A percentile compares a stretch with the other conserved stretches of the same genome.
Evolutionary conservation across 768 basidiomycete species (phyloP).

Genomic region (Pulveroboletus sp.): DNA sequence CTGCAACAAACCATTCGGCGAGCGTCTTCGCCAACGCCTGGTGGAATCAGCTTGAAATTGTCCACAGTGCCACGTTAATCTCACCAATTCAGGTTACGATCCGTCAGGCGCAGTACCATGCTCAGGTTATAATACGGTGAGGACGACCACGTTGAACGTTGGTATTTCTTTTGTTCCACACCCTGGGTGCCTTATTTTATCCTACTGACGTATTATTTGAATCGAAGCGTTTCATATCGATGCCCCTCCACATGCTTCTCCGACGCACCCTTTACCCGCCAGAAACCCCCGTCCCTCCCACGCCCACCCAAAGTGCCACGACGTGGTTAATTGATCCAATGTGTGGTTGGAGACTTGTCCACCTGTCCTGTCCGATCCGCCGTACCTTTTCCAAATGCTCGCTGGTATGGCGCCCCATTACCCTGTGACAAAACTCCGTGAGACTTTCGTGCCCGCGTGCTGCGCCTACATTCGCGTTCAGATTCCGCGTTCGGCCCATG

Average conservation of each 20-base stretch:
- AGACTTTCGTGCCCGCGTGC: not conserved
- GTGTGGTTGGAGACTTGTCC: slow-evolving; percentile 6
- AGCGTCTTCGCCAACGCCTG: too few relatives aligned
- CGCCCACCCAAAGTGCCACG: not conserved
- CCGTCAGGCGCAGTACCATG: not conserved
- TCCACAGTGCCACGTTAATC: slow-evolving; percentile 1
- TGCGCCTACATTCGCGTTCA: slow-evolving; percentile 2
- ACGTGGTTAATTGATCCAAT: not conserved
- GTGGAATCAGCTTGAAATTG: slow-evolving; percentile 5
- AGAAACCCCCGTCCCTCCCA: slow-evolving; percentile 5
- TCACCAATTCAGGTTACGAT: slow-evolving; percentile 14
- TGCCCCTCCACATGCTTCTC: slow-evolving; percentile 22
- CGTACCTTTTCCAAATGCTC: not conserved
- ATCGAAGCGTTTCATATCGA: slow-evolving; percentile 21
- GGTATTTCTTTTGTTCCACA: not conserved
- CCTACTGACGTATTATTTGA: slow-evolving; percentile 18
- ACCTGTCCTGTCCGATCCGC: not conserved
- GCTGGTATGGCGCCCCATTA: slow-evolving; percentile 3
- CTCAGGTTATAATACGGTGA: not conserved
- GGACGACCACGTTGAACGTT: slow-evolving; percentile 10
- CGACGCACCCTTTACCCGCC: slow-evolving; percentile 22
- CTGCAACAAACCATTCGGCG: too few relatives aligned
- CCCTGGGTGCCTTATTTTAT: slow-evolving; percentile 6
- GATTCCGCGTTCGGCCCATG: not conserved
- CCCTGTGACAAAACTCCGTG: not conserved